Conservation (phyloP, 2,329 filamentous ascomycete species). For the Scortechinia acanthostroma region DNA sequence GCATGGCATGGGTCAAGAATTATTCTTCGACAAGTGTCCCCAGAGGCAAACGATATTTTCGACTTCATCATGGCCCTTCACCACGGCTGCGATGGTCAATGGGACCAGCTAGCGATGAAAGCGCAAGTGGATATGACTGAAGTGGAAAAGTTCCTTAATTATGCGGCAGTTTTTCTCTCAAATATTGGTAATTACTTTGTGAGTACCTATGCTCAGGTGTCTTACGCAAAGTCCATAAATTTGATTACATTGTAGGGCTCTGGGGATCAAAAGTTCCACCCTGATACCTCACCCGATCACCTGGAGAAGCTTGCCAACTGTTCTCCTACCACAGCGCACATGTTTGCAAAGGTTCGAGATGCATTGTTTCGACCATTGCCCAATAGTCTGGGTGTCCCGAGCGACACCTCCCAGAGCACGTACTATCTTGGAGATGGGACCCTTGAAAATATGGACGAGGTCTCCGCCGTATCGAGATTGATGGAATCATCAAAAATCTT, state of each 20-base stretch:
- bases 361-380: constrained; percentile 38
- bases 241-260: constrained; percentile 25
- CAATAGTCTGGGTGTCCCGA: constrained; percentile 47
- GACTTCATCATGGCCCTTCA: constrained; percentile 50
- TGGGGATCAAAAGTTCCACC: constrained; percentile 53
- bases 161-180: constrained; percentile 46
- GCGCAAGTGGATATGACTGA: constrained; percentile 32
- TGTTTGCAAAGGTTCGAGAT: constrained; percentile 28
- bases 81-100: constrained; percentile 38
- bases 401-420: constrained; percentile 38
- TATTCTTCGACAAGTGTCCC: constrained; percentile 49
- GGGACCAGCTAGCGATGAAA: constrained; percentile 31
- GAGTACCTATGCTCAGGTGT: constrained; percentile 6
- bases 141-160: constrained; percentile 40
- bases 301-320: constrained; percentile 32
- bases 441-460: constrained; percentile 32
- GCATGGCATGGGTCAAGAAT: constrained; percentile 46
- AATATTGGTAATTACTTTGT: constrained; percentile 54
- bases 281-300: constrained; percentile 29
- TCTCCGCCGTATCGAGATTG: constrained; percentile 38
- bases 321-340: constrained; percentile 26
- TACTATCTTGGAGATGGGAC: constrained; percentile 47
- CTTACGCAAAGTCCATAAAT: not conserved
- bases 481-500: constrained; percentile 39
- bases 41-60: constrained; percentile 47